Evolutionary conservation across 345 rosid species (phyloP), one percentile per base, ranked within the genome.

Genomic region (Gossypium turneri): DNA sequence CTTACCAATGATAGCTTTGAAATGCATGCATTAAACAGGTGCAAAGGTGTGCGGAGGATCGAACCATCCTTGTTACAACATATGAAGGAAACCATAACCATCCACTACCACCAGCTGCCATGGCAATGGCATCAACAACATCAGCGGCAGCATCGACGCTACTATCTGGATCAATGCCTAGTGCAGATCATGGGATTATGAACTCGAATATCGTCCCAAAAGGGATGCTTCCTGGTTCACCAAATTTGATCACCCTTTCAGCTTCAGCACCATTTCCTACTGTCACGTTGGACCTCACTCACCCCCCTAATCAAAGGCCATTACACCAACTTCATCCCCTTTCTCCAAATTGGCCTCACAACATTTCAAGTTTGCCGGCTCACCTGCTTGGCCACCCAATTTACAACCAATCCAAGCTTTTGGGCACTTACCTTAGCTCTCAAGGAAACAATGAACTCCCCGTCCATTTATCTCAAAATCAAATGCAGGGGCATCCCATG

Each of bases 41-140:
- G 27, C 88, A 85, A 76, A 77, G 88, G 19, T 81, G 86, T 67
- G 83, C 88, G 6, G 87, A 86, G 53, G 89, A 86, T 66, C 56
- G 65, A 65, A 57, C 80, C 3, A 80, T 86, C 50, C 76, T 86
- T 77, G 63, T 77, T 45, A 84, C 89, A 47, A 86, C 89, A 2
- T 86, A 86, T 48, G 89, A 86, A 79, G 89, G 89, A 24, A 78
- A 73, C n/a, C 89, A 86, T 72, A 86, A 84, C 79, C 89, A 86
- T 51, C 89, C 89, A 9, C 78, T 86, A 2, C 89, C 89, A 9
- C 87, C 84, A 12, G 84, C 89, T 2, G 89, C 89, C 10, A 70
- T 84, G 84, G 83, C 89, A n/a, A 86, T 86, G 87, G 89, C 84
- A 6, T 79, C 85, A 3, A 84, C 89, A 11, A 86, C 87, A 20